Evolutionary conservation across 805 yeast species (phyloP).

Genomic region (Wickerhamiella azymoides): DNA sequence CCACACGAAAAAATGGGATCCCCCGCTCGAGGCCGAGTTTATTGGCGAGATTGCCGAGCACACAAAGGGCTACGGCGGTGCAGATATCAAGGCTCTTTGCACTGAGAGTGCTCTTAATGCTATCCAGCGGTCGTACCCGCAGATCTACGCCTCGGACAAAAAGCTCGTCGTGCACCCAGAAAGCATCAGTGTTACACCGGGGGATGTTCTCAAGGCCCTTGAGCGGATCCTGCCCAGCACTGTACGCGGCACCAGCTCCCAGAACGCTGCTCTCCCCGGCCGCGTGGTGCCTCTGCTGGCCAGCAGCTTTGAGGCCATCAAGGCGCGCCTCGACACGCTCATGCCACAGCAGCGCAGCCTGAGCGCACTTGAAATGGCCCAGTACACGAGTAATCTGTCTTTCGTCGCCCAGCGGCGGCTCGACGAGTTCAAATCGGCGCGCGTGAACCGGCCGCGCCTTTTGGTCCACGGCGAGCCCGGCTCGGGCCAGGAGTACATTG

Average conservation of each 20-base stretch:
- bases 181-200: conserved; percentile 56
- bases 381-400: conserved; percentile 31
- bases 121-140: conserved; percentile 86
- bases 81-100: conserved; percentile 84
- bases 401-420: conserved; percentile 57
- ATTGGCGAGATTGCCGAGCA: conserved; percentile 53
- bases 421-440: conserved; percentile 39
- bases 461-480: conserved; percentile 63
- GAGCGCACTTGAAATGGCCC: conserved; percentile 54
- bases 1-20: conserved; percentile 82
- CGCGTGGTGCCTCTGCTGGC: conserved; percentile 50
- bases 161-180: conserved; percentile 62
- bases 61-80: conserved; percentile 97
- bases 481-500: conserved; percentile 74
- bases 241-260: conserved; percentile 61
- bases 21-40: conserved; percentile 48
- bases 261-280: conserved; percentile 65
- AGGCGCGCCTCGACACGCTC: conserved; percentile 36
- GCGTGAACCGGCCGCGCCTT: conserved; percentile 73
- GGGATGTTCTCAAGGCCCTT: conserved; percentile 75
- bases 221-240: conserved; percentile 86
- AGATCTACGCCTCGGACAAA: conserved; percentile 64
- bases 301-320: conserved; percentile 35
- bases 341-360: conserved; percentile 46
- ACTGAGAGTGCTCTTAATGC: conserved; percentile 91